These are phyloP conservation scores for Ilyonectria mors-panacis DNA, from an alignment of 2,329 filamentous ascomycete species.

Conservation along the genomic window DNA sequence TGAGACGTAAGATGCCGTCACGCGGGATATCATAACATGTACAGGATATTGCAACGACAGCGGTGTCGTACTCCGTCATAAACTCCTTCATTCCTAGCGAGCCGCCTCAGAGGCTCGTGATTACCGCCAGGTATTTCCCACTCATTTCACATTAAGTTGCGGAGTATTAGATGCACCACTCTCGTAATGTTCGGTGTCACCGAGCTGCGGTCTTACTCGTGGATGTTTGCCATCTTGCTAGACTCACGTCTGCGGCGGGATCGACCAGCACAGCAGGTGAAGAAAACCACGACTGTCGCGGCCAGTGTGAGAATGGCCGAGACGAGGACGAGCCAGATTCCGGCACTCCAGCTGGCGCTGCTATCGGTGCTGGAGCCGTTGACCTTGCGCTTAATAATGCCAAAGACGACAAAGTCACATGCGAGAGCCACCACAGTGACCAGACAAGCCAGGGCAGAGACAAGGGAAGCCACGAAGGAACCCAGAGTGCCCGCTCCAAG, in stretches of 20 bases:
- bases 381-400: constrained; percentile 67
- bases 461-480: constrained; percentile 64
- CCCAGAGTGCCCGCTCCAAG: constrained; percentile 67
- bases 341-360: constrained; percentile 66
- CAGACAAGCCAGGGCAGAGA: constrained; percentile 66
- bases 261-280: constrained; percentile 73
- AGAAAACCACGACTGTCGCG: constrained; percentile 70
- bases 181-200: constrained; percentile 22
- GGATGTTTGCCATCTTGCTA: constrained; percentile 49
- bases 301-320: constrained; percentile 69
- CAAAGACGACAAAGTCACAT: constrained; percentile 72
- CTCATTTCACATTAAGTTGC: background rate
- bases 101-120: constrained; percentile 3
- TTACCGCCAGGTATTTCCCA: constrained; percentile 5
- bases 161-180: background rate
- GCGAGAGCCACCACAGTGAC: constrained; percentile 65
- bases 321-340: constrained; percentile 72
- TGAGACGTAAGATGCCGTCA: constrained; percentile 7
- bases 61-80: background rate
- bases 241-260: constrained; percentile 49
- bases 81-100: constrained; percentile 3
- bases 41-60: background rate
- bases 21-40: constrained; percentile 26
- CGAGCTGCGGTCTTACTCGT: constrained; percentile 32
- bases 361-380: constrained; percentile 61